Evolutionary conservation across 1,139 yeast genomes (phyloP).

Genomic region (Petasospora rhodanensis): DNA sequence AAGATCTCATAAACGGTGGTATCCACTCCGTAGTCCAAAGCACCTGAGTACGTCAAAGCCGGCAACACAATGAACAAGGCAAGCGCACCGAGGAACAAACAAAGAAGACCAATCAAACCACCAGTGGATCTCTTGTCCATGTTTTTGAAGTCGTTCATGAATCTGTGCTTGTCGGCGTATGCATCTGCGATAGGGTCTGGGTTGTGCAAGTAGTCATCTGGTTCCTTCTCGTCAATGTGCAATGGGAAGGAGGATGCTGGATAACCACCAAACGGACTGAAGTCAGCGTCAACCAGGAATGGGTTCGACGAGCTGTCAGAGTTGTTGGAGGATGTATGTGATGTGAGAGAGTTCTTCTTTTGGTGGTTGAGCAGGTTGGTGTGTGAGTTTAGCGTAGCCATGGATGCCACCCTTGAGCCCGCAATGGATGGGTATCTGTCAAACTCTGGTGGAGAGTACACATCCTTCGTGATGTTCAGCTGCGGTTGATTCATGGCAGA

Average conservation of each 20-base stretch:
- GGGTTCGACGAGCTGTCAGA: slow-evolving; percentile 34
- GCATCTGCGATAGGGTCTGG: slow-evolving; percentile 92
- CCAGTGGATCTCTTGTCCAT: slow-evolving; percentile 57
- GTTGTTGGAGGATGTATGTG: slow-evolving; percentile 25
- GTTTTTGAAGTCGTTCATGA: slow-evolving; percentile 52
- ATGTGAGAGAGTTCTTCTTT: slow-evolving; percentile 21
- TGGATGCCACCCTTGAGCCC: slow-evolving; percentile 44
- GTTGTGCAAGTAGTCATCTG: slow-evolving; percentile 87
- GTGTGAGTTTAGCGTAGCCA: slow-evolving; percentile 32
- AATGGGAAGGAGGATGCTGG: slow-evolving; percentile 87
- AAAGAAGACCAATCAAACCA: slow-evolving; percentile 54
- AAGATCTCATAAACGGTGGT: slow-evolving; percentile 34
- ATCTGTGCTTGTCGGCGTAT: slow-evolving; percentile 61
- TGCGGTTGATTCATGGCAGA: slow-evolving; percentile 17
- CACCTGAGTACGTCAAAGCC: slow-evolving; percentile 24
- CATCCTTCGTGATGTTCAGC: slow-evolving; percentile 18
- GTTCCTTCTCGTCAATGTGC: slow-evolving; percentile 82
- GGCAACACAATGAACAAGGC: slow-evolving; percentile 42
- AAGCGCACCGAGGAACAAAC: slow-evolving; percentile 55
- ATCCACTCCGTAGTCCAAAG: slow-evolving; percentile 9
- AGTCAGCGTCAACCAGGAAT: slow-evolving; percentile 39
- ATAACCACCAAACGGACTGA: slow-evolving; percentile 91
- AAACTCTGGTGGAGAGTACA: slow-evolving; percentile 45
- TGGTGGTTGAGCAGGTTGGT: slow-evolving; percentile 17
- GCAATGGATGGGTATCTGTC: slow-evolving; percentile 55